phyloP scores from a whole-genome alignment of 139 green algal genomes.

The Volvox reticuliferus region DNA sequence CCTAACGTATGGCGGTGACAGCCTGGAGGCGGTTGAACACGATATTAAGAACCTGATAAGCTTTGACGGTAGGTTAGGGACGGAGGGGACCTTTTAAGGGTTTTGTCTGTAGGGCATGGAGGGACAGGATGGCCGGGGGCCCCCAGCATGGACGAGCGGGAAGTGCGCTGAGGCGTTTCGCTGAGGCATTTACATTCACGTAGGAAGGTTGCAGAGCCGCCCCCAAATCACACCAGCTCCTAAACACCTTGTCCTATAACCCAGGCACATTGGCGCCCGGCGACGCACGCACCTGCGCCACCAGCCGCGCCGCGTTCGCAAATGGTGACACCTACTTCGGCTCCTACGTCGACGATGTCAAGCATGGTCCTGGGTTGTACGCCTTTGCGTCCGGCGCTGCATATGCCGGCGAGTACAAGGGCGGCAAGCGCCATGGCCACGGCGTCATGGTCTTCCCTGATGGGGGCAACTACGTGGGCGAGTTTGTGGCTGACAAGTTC shows the following conservation, averaged over 20 bases:
- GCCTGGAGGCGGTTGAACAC: constrained; percentile 62
- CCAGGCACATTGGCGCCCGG: constrained; percentile 19
- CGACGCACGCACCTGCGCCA: constrained; percentile 33
- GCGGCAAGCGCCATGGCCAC: constrained; percentile 67
- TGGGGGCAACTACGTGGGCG: constrained; percentile 69
- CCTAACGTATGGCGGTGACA: constrained; percentile 54
- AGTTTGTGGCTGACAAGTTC: constrained; percentile 76
- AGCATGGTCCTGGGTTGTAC: constrained; percentile 75
- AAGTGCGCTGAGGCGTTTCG: background rate
- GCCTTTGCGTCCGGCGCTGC: constrained; percentile 69
- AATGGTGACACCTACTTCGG: constrained; percentile 82
- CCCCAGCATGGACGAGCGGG: background rate
- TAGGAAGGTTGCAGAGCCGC: too few relatives aligned
- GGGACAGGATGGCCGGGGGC: background rate
- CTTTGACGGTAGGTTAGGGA: constrained; percentile 64
- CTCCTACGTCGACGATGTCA: constrained; percentile 68
- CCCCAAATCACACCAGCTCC: too few relatives aligned
- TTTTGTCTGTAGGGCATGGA: background rate
- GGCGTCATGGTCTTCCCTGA: constrained; percentile 79
- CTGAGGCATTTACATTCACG: too few relatives aligned
- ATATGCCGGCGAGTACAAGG: constrained; percentile 63
- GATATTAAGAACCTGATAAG: constrained; percentile 67
- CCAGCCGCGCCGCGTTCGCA: constrained; percentile 54
- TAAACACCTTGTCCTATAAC: too few relatives aligned
- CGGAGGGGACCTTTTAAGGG: background rate